phyloP scores from a whole-genome alignment of 768 basidiomycete species.

The Gautieria morchelliformis region DNA sequence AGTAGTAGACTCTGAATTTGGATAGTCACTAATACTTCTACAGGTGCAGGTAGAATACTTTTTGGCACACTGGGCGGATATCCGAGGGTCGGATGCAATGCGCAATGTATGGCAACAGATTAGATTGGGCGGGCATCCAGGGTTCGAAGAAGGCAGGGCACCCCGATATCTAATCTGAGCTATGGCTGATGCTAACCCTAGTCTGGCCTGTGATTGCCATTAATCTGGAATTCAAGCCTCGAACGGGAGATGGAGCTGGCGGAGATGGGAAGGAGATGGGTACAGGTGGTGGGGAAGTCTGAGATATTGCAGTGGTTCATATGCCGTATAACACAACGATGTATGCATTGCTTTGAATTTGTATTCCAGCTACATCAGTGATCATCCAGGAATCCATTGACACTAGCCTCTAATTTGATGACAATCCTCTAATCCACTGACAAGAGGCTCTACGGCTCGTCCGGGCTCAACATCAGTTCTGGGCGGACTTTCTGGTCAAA shows the following conservation, averaged over 20 bases:
- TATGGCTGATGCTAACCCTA: slow-evolving; percentile 13
- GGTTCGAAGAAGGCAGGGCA: slow-evolving; percentile 71
- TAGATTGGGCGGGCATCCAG: slow-evolving; percentile 70
- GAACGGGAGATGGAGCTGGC: neutral
- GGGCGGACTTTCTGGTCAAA: slow-evolving; percentile 92
- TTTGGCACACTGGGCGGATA: slow-evolving; percentile 72
- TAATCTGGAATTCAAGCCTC: slow-evolving; percentile 51
- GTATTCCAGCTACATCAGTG: too few relatives aligned
- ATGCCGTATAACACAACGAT: too few relatives aligned
- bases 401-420: neutral
- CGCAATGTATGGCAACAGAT: slow-evolving; percentile 79
- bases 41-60: slow-evolving; percentile 69
- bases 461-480: slow-evolving; percentile 81
- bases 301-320: neutral
- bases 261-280: slow-evolving; percentile 3
- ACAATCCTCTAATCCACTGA: neutral
- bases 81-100: slow-evolving; percentile 79
- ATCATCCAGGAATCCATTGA: neutral
- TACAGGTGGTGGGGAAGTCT: neutral
- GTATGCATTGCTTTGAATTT: too few relatives aligned
- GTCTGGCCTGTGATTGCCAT: slow-evolving; percentile 63
- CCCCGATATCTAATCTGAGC: neutral
- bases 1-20: neutral
- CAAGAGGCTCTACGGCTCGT: slow-evolving; percentile 27
- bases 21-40: neutral